A percentile compares a stretch with the other conserved stretches of the same genome.
These are phyloP conservation scores for Neurospora sp. DNA, from an alignment of 495 filamentous ascomycete species.

Conservation along the genomic window DNA sequence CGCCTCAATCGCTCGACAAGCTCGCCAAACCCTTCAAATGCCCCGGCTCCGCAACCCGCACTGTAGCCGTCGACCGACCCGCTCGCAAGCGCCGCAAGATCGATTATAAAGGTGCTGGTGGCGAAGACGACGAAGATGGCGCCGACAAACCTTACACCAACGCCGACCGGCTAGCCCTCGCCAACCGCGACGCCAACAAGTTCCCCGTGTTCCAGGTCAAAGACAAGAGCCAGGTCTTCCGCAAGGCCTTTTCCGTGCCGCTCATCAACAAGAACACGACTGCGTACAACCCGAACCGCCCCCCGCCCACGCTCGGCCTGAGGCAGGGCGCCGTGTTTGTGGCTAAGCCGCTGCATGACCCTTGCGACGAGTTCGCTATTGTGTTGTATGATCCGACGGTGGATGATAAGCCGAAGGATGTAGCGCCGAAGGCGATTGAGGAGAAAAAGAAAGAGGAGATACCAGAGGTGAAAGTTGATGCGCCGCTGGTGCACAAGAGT, in stretches of 20 bases:
- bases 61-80: slow-evolving; percentile 68
- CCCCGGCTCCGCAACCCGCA: slow-evolving; percentile 65
- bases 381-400: slow-evolving; percentile 93
- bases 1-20: slow-evolving; percentile 50
- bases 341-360: slow-evolving; percentile 87
- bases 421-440: slow-evolving; percentile 35
- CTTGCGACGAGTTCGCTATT: slow-evolving; percentile 91
- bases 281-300: slow-evolving; percentile 64
- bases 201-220: slow-evolving; percentile 86
- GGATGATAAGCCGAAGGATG: slow-evolving; percentile 62
- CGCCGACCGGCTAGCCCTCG: slow-evolving; percentile 75
- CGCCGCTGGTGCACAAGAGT: slow-evolving; percentile 81
- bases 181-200: slow-evolving; percentile 77
- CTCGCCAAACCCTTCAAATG: slow-evolving; percentile 88
- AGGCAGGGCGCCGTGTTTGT: slow-evolving; percentile 75
- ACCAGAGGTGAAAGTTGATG: slow-evolving; percentile 53
- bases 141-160: slow-evolving; percentile 79
- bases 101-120: slow-evolving; percentile 79
- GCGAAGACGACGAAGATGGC: slow-evolving; percentile 56
- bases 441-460: slow-evolving; percentile 35
- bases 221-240: slow-evolving; percentile 74
- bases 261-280: slow-evolving; percentile 67
- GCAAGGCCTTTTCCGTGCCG: slow-evolving; percentile 75
- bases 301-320: slow-evolving; percentile 79
- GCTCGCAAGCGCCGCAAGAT: slow-evolving; percentile 80